phyloP scores from a whole-genome alignment of 371 early-diverging fungal species.

The Apophysomyces elegans region DNA sequence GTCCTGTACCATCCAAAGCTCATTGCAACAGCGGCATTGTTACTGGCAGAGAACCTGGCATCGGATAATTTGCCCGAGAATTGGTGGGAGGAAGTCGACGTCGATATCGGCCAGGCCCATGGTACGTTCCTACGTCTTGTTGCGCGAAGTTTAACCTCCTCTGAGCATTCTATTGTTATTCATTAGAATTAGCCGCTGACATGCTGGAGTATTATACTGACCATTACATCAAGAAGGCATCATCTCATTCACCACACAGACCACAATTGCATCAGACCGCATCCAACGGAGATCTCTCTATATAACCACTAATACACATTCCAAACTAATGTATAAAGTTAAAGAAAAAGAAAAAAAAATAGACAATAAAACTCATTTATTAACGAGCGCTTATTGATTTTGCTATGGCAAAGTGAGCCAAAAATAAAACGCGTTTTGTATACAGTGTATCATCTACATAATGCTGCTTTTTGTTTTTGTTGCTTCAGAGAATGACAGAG shows the following conservation, averaged over 20 bases:
- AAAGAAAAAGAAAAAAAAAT: neutral
- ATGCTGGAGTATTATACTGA: slow-evolving; percentile 38
- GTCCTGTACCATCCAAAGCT: slow-evolving; percentile 35
- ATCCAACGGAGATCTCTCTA: neutral
- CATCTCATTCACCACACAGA: slow-evolving; percentile 8
- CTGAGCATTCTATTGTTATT: neutral
- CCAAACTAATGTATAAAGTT: neutral
- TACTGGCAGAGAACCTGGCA: slow-evolving; percentile 32
- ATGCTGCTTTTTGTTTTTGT: too few species aligned
- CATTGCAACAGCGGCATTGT: slow-evolving; percentile 46
- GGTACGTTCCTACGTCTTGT: slow-evolving; percentile 22
- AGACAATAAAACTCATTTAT: too few species aligned
- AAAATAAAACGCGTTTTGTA: too few species aligned
- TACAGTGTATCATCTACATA: too few species aligned
- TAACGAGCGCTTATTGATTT: too few species aligned
- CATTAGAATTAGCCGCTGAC: slow-evolving; percentile 37
- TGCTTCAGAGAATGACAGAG: too few species aligned
- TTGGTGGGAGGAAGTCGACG: slow-evolving; percentile 34
- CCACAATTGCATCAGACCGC: neutral
- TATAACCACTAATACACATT: neutral
- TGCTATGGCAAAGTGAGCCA: too few species aligned
- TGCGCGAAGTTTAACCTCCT: neutral
- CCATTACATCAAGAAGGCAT: slow-evolving; percentile 27
- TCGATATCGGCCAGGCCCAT: slow-evolving; percentile 33
- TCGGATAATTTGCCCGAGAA: slow-evolving; percentile 23